Evolutionary conservation across 768 basidiomycete species (phyloP).

Genomic region (Suillus cothurnatus): DNA sequence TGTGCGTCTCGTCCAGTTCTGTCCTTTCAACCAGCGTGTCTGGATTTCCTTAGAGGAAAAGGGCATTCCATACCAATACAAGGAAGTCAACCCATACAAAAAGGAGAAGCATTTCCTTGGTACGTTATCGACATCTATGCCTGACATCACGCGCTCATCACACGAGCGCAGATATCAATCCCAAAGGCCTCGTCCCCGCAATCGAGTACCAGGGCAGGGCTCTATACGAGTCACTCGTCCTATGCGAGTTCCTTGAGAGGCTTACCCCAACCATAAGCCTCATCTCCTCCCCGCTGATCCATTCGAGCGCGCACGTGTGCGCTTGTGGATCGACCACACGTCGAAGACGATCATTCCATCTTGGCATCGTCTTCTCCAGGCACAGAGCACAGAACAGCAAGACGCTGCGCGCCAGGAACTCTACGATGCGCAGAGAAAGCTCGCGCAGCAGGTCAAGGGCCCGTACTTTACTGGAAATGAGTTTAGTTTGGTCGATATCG

Average conservation of each 20-base stretch:
- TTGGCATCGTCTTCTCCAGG: slow-evolving; percentile 49
- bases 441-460: slow-evolving; percentile 42
- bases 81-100: slow-evolving; percentile 71
- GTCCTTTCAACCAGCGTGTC: slow-evolving; percentile 58
- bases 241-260: slow-evolving; percentile 73
- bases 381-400: slow-evolving; percentile 40
- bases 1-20: slow-evolving; percentile 39
- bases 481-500: slow-evolving; percentile 55
- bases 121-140: slow-evolving; percentile 21
- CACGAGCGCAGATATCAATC: slow-evolving; percentile 50
- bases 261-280: slow-evolving; percentile 43
- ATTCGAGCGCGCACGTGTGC: slow-evolving; percentile 48
- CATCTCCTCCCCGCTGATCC: slow-evolving; percentile 56
- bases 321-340: slow-evolving; percentile 61
- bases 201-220: slow-evolving; percentile 53
- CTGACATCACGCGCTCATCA: background rate
- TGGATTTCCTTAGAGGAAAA: slow-evolving; percentile 73
- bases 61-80: slow-evolving; percentile 67
- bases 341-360: slow-evolving; percentile 54
- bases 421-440: slow-evolving; percentile 38
- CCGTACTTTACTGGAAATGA: slow-evolving; percentile 60
- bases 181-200: slow-evolving; percentile 69
- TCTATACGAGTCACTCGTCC: slow-evolving; percentile 64
- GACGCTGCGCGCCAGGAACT: slow-evolving; percentile 38
- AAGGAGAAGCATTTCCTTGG: slow-evolving; percentile 61